A percentile compares a stretch with the other conserved stretches of the same genome.
Evolutionary conservation across 345 rosid genomes (phyloP).

Genomic region (Capsella bursapastoris): DNA sequence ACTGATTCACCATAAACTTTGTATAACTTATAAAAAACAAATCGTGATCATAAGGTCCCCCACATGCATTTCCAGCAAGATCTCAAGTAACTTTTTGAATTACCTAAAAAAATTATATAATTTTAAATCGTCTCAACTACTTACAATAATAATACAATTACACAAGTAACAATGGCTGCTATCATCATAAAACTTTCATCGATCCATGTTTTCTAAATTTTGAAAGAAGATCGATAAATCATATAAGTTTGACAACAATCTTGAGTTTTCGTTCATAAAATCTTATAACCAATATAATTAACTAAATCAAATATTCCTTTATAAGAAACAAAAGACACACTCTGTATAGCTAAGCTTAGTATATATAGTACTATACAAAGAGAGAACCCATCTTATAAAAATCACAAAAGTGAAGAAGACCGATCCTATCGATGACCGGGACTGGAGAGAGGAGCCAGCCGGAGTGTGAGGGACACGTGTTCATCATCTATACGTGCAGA

Average conservation of each 20-base stretch:
- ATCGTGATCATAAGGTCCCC: slow-evolving; percentile 28
- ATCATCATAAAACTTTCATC: background rate
- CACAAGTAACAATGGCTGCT: too few species aligned
- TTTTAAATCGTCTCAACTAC: slow-evolving; percentile 2
- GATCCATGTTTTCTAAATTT: background rate
- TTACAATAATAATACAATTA: background rate
- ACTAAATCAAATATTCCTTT: background rate
- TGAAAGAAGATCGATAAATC: background rate
- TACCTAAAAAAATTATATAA: too few species aligned
- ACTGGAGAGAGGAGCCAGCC: slow-evolving; percentile 7
- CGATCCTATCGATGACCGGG: background rate
- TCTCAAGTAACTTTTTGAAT: background rate
- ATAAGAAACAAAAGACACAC: background rate
- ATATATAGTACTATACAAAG: too few species aligned
- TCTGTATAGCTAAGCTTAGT: background rate
- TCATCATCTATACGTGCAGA: slow-evolving; percentile 27
- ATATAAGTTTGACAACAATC: background rate
- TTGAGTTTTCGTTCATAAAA: background rate
- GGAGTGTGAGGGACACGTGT: slow-evolving; percentile 28
- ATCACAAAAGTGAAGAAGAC: background rate
- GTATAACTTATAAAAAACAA: background rate
- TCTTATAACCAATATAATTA: background rate
- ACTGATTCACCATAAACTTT: slow-evolving; percentile 39
- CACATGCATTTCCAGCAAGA: slow-evolving; percentile 41
- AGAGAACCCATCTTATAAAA: too few species aligned